A percentile compares a stretch with the other conserved stretches of the same genome.
phyloP scores from a whole-genome alignment of 345 rosid genomes.

The Eucalyptus melliodora region DNA sequence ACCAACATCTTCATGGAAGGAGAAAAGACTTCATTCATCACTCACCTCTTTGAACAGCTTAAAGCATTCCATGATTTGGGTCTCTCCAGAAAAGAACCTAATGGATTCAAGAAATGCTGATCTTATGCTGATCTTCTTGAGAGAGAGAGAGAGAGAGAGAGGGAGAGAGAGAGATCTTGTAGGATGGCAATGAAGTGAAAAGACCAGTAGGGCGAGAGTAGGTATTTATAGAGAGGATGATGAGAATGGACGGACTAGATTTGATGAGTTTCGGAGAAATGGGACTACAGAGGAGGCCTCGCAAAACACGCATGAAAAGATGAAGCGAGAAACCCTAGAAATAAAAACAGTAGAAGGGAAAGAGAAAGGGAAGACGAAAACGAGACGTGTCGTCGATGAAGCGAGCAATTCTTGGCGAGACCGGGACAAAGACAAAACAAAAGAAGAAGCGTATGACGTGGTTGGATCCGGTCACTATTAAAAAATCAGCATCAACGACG shows the following conservation, averaged over 20 bases:
- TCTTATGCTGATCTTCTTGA: neutral
- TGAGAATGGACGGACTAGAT: neutral
- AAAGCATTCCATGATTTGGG: neutral
- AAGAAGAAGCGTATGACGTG: neutral
- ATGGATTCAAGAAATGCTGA: neutral
- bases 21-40: neutral
- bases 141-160: neutral
- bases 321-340: neutral
- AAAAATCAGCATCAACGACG: neutral
- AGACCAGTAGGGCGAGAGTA: neutral
- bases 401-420: neutral
- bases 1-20: neutral
- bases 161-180: neutral
- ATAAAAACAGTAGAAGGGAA: neutral
- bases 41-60: neutral
- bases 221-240: neutral
- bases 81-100: neutral
- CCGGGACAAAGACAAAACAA: neutral
- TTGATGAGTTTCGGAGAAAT: neutral
- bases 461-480: neutral
- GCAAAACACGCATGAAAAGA: neutral
- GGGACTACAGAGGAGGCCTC: neutral
- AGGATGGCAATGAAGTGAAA: neutral
- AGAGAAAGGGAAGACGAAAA: neutral
- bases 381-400: neutral